Evolutionary conservation across 805 yeast genomes (phyloP).

Genomic region (Myxozyma melibiosi): DNA sequence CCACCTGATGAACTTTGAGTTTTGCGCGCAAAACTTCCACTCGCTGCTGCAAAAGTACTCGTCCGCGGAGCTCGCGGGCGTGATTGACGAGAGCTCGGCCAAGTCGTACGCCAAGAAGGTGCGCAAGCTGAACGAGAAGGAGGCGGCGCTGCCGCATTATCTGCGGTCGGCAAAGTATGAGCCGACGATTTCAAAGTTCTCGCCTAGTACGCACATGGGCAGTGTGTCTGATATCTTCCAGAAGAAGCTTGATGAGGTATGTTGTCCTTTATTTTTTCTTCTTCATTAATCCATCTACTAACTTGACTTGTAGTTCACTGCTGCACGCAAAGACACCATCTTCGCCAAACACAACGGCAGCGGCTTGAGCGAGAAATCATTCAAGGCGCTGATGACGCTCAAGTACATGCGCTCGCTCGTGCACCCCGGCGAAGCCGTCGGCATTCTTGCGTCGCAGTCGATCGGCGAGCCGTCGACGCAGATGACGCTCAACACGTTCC

Average conservation of each 20-base stretch:
- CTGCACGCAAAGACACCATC: conserved; percentile 21
- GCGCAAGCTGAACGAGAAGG: conserved; percentile 63
- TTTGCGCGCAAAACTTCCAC: conserved; percentile 89
- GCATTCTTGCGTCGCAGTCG: conserved; percentile 97
- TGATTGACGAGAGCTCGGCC: conserved; percentile 84
- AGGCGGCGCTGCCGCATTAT: conserved; percentile 62
- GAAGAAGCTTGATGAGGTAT: conserved; percentile 68
- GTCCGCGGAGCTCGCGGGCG: conserved; percentile 62
- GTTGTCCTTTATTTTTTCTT: background rate
- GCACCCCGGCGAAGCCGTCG: conserved; percentile 97
- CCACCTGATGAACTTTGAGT: conserved; percentile 88
- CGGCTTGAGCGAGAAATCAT: conserved; percentile 72
- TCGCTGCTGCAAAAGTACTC: conserved; percentile 83
- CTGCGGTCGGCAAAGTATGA: conserved; percentile 69
- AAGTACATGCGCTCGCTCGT: conserved; percentile 96
- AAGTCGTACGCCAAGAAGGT: conserved; percentile 78
- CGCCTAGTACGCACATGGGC: conserved; percentile 89
- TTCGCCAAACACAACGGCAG: conserved; percentile 39
- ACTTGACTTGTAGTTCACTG: conserved; percentile 5
- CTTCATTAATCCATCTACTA: background rate
- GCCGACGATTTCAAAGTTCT: conserved; percentile 82
- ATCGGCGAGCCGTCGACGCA: conserved; percentile 99
- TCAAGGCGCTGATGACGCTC: conserved; percentile 95
- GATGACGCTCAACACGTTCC: conserved; percentile 96
- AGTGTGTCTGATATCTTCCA: conserved; percentile 90